phyloP scores from a whole-genome alignment of 306 rosid species.

The Dicorynia guianensis region DNA sequence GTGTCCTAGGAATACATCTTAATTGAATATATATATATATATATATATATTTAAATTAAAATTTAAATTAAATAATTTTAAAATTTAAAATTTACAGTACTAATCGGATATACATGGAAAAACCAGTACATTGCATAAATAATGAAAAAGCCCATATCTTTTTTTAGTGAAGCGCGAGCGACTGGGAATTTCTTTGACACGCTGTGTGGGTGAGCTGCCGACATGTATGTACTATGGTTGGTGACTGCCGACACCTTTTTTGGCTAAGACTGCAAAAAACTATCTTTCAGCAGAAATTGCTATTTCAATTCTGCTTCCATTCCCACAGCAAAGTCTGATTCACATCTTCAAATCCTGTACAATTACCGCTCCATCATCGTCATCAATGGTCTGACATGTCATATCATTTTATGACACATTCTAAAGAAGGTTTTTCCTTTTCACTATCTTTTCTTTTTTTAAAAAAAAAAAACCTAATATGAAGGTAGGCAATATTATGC shows the following conservation, averaged over 20 bases:
- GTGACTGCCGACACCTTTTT: conserved; percentile 40
- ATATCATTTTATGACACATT: conserved; percentile 20
- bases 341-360: background rate
- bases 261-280: background rate
- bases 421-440: background rate
- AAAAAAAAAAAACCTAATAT: background rate
- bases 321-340: background rate
- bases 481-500: background rate
- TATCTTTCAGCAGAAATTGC: conserved; percentile 14
- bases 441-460: background rate
- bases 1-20: conserved; percentile 28
- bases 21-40: too few species aligned
- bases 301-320: conserved; percentile 21
- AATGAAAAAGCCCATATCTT: conserved; percentile 48
- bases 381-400: conserved; percentile 16
- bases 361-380: conserved; percentile 22
- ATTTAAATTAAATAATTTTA: too few species aligned
- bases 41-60: too few species aligned
- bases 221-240: conserved; percentile 26
- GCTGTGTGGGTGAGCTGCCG: background rate
- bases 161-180: conserved; percentile 5
- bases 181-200: background rate
- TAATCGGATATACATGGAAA: conserved; percentile 20
- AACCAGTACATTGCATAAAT: conserved; percentile 30
- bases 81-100: too few species aligned